Evolutionary conservation across 352 stramenopile species (phyloP).

Genomic region (Pythium diclinum): DNA sequence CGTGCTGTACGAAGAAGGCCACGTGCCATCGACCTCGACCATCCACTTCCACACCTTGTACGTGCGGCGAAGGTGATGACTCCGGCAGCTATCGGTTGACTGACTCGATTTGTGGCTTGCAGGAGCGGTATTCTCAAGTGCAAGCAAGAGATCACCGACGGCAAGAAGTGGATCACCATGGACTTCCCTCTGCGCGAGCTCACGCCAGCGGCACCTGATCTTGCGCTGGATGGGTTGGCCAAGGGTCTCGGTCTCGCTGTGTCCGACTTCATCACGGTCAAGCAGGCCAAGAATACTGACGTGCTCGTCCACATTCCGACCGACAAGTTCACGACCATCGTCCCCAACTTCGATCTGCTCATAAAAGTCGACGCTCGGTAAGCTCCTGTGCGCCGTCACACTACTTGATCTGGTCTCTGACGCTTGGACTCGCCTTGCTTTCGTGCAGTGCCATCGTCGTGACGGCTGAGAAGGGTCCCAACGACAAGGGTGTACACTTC

Average conservation of each 20-base stretch:
- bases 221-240: constrained; percentile 18
- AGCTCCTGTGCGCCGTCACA: background rate
- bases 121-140: constrained; percentile 52
- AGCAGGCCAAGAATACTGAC: constrained; percentile 17
- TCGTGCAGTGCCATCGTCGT: constrained; percentile 33
- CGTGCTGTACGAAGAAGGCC: constrained; percentile 60
- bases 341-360: constrained; percentile 32
- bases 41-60: constrained; percentile 75
- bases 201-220: constrained; percentile 1
- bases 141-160: constrained; percentile 25
- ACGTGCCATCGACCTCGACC: constrained; percentile 31
- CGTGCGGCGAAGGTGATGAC: constrained; percentile 7
- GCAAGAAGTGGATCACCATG: constrained; percentile 48
- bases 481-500: constrained; percentile 36
- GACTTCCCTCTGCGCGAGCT: constrained; percentile 47
- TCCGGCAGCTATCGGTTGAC: no score
- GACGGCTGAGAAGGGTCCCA: constrained; percentile 26
- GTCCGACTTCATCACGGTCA: constrained; percentile 21
- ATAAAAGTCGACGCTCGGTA: constrained; percentile 26
- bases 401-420: no score
- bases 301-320: constrained; percentile 33
- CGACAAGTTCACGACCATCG: constrained; percentile 17
- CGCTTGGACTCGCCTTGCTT: background rate
- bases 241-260: constrained; percentile 17
- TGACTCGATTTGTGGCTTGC: background rate